phyloP scores from a whole-genome alignment of 495 filamentous ascomycete species.

The Amphirosellinia nigrospora region DNA sequence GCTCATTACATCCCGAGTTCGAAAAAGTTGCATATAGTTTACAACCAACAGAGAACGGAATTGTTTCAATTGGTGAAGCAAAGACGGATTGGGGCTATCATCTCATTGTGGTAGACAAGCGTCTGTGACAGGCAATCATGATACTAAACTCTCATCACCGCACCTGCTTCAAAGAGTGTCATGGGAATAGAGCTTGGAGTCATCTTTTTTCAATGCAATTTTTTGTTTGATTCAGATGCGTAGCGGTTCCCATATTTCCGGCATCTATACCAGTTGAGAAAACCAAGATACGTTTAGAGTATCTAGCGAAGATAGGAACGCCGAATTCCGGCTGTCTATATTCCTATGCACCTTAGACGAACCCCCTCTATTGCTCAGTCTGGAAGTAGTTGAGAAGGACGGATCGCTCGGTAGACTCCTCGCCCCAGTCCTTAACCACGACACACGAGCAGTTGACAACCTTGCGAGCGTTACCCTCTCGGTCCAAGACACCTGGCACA shows the following conservation, averaged over 20 bases:
- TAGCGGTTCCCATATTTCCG: conserved; percentile 40
- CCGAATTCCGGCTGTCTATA: conserved; percentile 43
- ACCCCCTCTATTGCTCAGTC: conserved; percentile 66
- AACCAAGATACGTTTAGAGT: conserved; percentile 46
- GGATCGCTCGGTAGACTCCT: conserved; percentile 96
- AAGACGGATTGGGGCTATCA: conserved; percentile 93
- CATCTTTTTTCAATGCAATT: conserved; percentile 30
- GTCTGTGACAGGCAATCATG: conserved; percentile 35
- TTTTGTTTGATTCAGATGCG: conserved; percentile 47
- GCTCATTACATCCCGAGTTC: conserved; percentile 74
- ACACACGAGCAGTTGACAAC: conserved; percentile 99
- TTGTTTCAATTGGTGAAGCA: conserved; percentile 69
- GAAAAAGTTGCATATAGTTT: conserved; percentile 83
- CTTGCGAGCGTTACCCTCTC: conserved; percentile 98
- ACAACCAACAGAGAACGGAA: conserved; percentile 25
- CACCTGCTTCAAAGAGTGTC: not conserved
- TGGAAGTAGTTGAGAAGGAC: conserved; percentile 99
- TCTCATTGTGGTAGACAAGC: conserved; percentile 81
- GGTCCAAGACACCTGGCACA: conserved; percentile 86
- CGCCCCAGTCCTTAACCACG: conserved; percentile 98
- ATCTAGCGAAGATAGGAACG: conserved; percentile 36
- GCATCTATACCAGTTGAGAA: conserved; percentile 44
- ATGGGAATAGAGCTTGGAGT: not conserved
- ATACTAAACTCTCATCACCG: conserved; percentile 25
- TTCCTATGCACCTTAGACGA: conserved; percentile 35